Evolutionary conservation across 2,329 filamentous ascomycete genomes (phyloP).

Genomic region (Berkeleyomyces rouxiae): DNA sequence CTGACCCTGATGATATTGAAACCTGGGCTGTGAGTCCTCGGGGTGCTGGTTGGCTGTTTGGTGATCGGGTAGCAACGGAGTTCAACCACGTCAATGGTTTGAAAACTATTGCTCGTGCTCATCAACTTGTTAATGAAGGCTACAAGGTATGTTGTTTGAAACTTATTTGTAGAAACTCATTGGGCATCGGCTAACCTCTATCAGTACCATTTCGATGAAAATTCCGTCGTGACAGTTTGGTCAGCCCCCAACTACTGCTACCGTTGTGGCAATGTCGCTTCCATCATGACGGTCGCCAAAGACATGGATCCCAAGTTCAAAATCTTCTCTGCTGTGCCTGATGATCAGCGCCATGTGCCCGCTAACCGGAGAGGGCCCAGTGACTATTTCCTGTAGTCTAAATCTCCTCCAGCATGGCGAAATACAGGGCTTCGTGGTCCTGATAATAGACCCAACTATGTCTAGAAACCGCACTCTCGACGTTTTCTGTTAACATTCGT

Average conservation of each 20-base stretch:
- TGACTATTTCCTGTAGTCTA: conserved; percentile 49
- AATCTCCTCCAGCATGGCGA: background rate
- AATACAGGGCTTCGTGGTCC: background rate
- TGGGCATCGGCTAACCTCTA: conserved; percentile 18
- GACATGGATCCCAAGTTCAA: conserved; percentile 82
- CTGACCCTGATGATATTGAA: conserved; percentile 89
- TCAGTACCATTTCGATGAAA: conserved; percentile 83
- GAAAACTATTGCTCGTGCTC: conserved; percentile 89
- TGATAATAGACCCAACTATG: background rate
- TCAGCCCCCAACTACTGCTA: conserved; percentile 94
- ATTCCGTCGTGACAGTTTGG: conserved; percentile 96
- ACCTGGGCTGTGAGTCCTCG: conserved; percentile 91
- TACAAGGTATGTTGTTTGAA: conserved; percentile 55
- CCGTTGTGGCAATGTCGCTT: conserved; percentile 88
- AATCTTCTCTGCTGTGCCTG: conserved; percentile 79
- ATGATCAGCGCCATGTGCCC: conserved; percentile 66
- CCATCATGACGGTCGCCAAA: conserved; percentile 81
- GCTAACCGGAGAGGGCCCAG: conserved; percentile 49
- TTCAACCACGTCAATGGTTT: conserved; percentile 95
- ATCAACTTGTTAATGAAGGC: conserved; percentile 94
- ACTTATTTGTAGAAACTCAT: background rate
- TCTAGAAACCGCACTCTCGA: background rate
- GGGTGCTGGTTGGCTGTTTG: conserved; percentile 95
- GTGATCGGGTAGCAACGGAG: conserved; percentile 91
- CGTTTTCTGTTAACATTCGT: background rate